Conservation (phyloP, 192 early-diverging fungal species). For the Podila verticillata region DNA sequence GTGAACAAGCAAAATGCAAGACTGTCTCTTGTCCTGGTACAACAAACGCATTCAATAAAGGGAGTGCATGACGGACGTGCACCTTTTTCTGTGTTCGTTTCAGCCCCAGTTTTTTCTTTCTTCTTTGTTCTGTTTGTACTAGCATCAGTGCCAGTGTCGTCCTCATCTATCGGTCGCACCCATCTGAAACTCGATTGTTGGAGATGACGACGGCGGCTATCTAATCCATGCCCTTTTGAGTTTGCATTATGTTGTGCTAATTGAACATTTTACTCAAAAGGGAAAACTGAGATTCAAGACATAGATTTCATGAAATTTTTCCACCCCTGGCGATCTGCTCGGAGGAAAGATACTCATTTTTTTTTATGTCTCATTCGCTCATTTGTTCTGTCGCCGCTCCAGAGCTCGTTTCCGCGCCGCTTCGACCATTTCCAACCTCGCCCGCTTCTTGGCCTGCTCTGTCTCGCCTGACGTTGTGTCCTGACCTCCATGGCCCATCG, state of each 20-base stretch:
- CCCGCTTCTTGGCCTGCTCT: constrained; percentile 43
- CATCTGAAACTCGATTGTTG: no score
- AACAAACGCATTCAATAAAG: not conserved
- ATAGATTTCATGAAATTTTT: no score
- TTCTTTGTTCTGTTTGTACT: not conserved
- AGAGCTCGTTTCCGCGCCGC: constrained; percentile 56
- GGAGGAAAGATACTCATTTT: not conserved
- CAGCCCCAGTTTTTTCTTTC: not conserved
- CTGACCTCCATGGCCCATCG: not conserved
- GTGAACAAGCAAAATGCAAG: not conserved
- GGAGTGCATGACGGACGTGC: no score
- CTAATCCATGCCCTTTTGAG: no score
- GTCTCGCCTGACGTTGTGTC: not conserved
- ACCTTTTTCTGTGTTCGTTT: not conserved
- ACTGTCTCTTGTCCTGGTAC: no score
- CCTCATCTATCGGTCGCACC: no score
- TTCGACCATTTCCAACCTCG: constrained; percentile 50
- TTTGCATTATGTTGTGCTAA: no score
- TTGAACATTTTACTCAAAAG: no score
- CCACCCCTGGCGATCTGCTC: not conserved
- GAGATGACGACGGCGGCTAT: no score
- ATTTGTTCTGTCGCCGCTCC: constrained; percentile 33
- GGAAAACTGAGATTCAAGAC: no score
- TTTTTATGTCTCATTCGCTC: not conserved
- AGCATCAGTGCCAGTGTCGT: no score